A percentile compares a stretch with the other conserved stretches of the same genome.
Evolutionary conservation across 169 alveolate genomes (phyloP).

Genomic region (Cystoisospora suis): DNA sequence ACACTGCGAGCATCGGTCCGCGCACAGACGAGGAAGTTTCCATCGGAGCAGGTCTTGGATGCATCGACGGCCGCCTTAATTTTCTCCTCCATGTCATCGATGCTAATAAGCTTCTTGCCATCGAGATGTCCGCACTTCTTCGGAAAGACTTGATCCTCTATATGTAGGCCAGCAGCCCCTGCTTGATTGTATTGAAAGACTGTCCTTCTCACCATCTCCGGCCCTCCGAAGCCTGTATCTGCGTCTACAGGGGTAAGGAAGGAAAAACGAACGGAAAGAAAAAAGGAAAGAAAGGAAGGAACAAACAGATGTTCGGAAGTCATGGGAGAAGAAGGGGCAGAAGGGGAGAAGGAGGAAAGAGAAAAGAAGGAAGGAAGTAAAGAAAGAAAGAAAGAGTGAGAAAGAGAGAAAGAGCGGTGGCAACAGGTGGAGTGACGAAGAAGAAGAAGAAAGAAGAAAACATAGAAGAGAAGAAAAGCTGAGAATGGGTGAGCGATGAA

Average conservation of each 20-base stretch:
- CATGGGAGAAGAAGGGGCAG: neutral
- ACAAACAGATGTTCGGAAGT: neutral
- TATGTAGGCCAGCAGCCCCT: slow-evolving; percentile 92
- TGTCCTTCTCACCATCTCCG: slow-evolving; percentile 82
- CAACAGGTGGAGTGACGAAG: neutral
- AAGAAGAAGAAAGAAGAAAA: neutral
- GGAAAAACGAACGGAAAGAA: neutral
- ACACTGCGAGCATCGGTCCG: slow-evolving; percentile 89
- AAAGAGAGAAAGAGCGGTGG: neutral
- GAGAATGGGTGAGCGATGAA: neutral
- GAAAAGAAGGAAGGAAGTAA: neutral
- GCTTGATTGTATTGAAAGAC: slow-evolving; percentile 81
- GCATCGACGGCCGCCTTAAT: slow-evolving; percentile 80
- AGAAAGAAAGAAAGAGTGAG: neutral
- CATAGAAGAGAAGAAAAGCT: neutral
- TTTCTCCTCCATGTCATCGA: slow-evolving; percentile 81
- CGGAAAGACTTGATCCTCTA: slow-evolving; percentile 89
- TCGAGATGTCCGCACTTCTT: slow-evolving; percentile 91
- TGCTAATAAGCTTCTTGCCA: slow-evolving; percentile 80
- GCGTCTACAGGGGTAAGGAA: slow-evolving; percentile 35
- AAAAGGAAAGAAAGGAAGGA: neutral
- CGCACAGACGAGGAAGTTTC: slow-evolving; percentile 87
- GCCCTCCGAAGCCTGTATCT: slow-evolving; percentile 82
- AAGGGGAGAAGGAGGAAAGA: neutral
- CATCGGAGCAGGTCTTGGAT: slow-evolving; percentile 75